phyloP scores from a whole-genome alignment of 805 yeast species.

The Kuraishia borneana region DNA sequence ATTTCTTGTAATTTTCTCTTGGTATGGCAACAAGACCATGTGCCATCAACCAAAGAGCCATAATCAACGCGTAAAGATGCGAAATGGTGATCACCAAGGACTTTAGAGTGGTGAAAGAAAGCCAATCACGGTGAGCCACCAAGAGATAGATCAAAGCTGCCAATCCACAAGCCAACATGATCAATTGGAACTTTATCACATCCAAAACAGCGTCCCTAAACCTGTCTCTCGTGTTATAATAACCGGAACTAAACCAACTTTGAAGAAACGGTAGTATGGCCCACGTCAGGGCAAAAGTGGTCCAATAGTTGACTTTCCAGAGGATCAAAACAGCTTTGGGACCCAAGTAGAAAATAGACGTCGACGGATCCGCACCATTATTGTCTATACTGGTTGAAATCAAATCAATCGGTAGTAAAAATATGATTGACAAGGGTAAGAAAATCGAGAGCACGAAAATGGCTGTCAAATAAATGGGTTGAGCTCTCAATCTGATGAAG shows the following conservation, averaged over 20 bases:
- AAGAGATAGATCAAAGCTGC: conserved; percentile 50
- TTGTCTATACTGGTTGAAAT: conserved; percentile 32
- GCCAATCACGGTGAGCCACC: conserved; percentile 18
- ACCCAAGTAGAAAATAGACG: conserved; percentile 32
- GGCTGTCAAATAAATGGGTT: conserved; percentile 30
- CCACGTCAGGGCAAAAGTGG: conserved; percentile 75
- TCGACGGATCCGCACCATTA: conserved; percentile 21
- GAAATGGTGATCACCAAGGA: conserved; percentile 64
- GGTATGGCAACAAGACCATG: conserved; percentile 71
- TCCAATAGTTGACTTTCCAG: conserved; percentile 77
- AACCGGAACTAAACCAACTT: conserved; percentile 63
- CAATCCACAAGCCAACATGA: conserved; percentile 39
- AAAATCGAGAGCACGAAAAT: conserved; percentile 50
- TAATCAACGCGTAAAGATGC: conserved; percentile 61
- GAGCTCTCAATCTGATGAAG: conserved; percentile 20
- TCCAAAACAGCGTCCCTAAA: conserved; percentile 45
- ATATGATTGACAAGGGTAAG: conserved; percentile 66
- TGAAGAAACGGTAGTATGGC: conserved; percentile 59
- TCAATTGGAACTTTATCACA: conserved; percentile 50
- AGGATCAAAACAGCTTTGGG: conserved; percentile 36
- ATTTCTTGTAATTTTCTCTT: conserved; percentile 19
- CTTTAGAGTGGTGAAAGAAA: conserved; percentile 40
- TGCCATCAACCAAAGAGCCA: conserved; percentile 78
- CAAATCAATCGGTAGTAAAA: conserved; percentile 66
- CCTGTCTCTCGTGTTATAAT: conserved; percentile 32